Conservation (phyloP, 1,139 yeast species). For the Kazachstania sp. region DNA sequence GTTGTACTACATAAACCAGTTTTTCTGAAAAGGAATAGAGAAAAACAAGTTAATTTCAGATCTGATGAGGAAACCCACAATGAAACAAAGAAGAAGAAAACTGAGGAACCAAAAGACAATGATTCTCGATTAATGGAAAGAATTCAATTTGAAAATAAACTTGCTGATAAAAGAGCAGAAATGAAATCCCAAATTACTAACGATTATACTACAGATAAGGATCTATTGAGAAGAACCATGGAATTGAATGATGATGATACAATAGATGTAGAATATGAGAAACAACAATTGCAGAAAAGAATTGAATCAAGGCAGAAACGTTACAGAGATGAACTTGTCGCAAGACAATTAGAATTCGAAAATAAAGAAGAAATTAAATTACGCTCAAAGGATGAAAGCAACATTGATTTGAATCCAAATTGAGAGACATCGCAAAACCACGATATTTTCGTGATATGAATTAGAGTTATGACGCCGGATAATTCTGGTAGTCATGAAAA, state of each 20-base stretch:
- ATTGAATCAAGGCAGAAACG: conserved; percentile 16
- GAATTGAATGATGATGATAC: conserved; percentile 23
- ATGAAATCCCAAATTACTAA: conserved; percentile 7
- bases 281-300: conserved; percentile 20
- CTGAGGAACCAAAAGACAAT: not conserved
- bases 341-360: conserved; percentile 23
- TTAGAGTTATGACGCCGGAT: no score
- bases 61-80: not conserved
- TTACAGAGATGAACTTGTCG: conserved; percentile 17
- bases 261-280: conserved; percentile 17
- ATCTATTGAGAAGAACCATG: conserved; percentile 16
- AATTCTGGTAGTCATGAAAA: no score
- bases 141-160: conserved; percentile 15
- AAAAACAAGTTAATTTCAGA: not conserved
- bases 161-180: conserved; percentile 9
- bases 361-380: conserved; percentile 20
- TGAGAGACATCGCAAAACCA: not conserved
- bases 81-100: not conserved
- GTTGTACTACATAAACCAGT: conserved; percentile 23
- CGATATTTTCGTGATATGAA: no score
- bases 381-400: not conserved
- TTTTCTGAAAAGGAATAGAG: conserved; percentile 14
- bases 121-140: conserved; percentile 9
- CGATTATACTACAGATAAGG: conserved; percentile 23
- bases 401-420: not conserved